Evolutionary conservation across 305 asterid species (phyloP), one percentile per base, ranked within the genome.

Genomic region (Petunia hybrid): DNA sequence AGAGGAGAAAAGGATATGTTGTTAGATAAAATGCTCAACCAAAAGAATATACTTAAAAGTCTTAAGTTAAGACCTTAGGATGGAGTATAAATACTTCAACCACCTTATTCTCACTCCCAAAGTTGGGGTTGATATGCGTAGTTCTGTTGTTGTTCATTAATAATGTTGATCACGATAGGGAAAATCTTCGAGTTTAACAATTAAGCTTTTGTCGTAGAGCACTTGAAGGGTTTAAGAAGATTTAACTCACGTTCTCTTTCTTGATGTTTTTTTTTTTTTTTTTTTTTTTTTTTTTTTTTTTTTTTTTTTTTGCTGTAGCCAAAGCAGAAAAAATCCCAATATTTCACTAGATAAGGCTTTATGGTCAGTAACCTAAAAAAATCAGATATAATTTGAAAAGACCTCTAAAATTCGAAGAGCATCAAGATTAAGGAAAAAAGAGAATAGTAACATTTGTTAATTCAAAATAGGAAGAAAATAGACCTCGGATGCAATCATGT

Each of bases 161-260:
- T 89, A 95, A 80, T 46, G 98, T 93, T 5, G 93, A 83, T 86
- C 92, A 61, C 93, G 84, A 81, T 63, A 13, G 5, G 97, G 97
- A 79, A 93, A 93, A 86, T 93, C 92, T 83, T 95, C 99, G 36
- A 95, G 95, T 95, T 95, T 95, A 80, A 95, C 99, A 81, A 43
- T 51, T 8, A 60, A 60, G 31, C 31, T 22, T 22, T 22, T 22
- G 0, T 22, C 31, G 31, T 22, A 22, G 31, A 22, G 31, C 31
- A 22, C 31, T 22, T 22, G 2, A 59, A 13, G 41, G n/a, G 73
- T 38, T 35, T 97, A 91, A 97, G 94, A 78, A 94, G 95, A 89
- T 94, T 97, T 40, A 94, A 88, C 80, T 94, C 97, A 10, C 97
- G 97, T 85, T 94, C 97, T 81, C 63, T 22, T 5, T 31, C 40